Percentiles rank a stretch among this genome's conserved stretches.
These are phyloP conservation scores for Pichia paraexigua DNA, from an alignment of 805 yeast genomes.

Conservation along the genomic window DNA sequence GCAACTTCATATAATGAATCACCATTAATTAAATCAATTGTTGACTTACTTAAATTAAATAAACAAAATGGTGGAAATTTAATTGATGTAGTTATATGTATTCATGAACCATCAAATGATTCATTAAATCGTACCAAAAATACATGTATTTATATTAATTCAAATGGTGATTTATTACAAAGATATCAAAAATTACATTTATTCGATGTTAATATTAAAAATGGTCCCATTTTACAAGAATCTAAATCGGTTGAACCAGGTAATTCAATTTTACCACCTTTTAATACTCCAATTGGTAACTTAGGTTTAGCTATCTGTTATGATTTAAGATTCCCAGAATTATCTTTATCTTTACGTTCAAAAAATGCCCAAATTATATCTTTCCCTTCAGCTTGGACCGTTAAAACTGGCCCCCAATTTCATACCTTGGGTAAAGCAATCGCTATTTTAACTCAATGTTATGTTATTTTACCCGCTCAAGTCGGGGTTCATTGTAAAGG, in stretches of 20 bases:
- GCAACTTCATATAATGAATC: constrained; percentile 39
- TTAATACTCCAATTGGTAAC: constrained; percentile 51
- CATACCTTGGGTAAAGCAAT: constrained; percentile 67
- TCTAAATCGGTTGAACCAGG: constrained; percentile 83
- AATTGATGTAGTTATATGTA: constrained; percentile 72
- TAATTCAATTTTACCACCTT: constrained; percentile 39
- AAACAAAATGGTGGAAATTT: constrained; percentile 31
- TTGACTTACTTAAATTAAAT: constrained; percentile 36
- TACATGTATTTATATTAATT: constrained; percentile 62
- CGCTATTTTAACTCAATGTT: constrained; percentile 84
- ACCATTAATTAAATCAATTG: constrained; percentile 37
- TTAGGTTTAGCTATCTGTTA: constrained; percentile 75
- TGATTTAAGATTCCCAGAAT: constrained; percentile 82
- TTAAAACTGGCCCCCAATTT: constrained; percentile 94
- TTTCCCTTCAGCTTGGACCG: constrained; percentile 89
- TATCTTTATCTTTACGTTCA: constrained; percentile 54
- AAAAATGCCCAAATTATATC: constrained; percentile 71
- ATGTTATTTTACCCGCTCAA: constrained; percentile 85
- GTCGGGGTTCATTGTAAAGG: constrained; percentile 56
- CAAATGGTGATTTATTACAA: constrained; percentile 55
- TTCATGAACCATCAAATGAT: constrained; percentile 64
- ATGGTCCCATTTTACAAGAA: constrained; percentile 77
- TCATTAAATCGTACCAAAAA: constrained; percentile 49
- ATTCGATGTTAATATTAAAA: constrained; percentile 76
- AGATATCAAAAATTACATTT: constrained; percentile 81